Evolutionary conservation across 371 early-diverging fungal genomes (phyloP), one percentile per base, ranked within the genome.

Genomic region (Saksenaea vasiformis): DNA sequence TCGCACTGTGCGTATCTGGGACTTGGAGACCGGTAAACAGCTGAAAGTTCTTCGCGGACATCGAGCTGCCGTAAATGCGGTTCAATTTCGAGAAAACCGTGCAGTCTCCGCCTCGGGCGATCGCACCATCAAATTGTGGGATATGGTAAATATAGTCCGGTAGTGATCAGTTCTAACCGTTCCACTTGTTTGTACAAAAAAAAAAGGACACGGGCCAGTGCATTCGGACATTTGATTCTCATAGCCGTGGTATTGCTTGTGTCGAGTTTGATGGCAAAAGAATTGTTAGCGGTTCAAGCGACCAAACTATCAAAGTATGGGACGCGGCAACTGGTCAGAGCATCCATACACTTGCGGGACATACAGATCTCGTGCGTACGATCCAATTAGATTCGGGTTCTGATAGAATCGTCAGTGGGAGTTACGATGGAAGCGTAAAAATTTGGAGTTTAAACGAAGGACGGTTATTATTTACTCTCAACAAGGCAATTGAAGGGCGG

Each of bases 271-370:
- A 91, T 60, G 90, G 89, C 36, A 74, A 84, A 24, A 61, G 79
- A 3, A 85, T 94, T 34, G 88, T 91, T n/a, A 89, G 91, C 39
- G 95, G 93, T 3, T 90, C 90, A 27, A 84, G 91, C 67, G 97
- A 96, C 68, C 82, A 86, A 54, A 86, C 92, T 1, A 91, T 97
- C 67, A 88, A 87, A 66, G 69, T 95, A 19, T 97, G 96, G 96
- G 87, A 93, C 65, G 83, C 88, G 15, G 66, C 80, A 0, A 86
- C 89, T 0, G 95, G 94, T 0, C 79, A 82, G 43, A 83, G 85
- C 55, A 53, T 92, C 5, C 68, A 73, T 28, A 91, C 90, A 0
- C 75, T 94, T 41, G 70, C 70, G 0, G 92, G 90, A 1, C 97
- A 97, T 69, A 82, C 81, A 5, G 90, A 90, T 19, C 78, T 94